Evolutionary conservation across 805 yeast species (phyloP).

Genomic region (Candida dajiaensis): DNA sequence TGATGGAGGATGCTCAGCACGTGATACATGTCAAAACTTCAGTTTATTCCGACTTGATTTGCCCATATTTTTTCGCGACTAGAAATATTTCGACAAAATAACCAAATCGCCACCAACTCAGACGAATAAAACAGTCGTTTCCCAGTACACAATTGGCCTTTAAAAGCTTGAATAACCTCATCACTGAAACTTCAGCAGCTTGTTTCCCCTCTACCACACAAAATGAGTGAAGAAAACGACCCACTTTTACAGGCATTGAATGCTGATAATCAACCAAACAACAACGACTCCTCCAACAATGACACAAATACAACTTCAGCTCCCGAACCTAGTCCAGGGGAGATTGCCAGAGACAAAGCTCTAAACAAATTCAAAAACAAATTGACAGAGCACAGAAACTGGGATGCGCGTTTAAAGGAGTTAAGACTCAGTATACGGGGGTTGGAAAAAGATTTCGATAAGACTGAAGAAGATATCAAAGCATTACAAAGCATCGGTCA

Average conservation of each 20-base stretch:
- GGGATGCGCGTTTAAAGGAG: conserved; percentile 87
- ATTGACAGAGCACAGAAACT: conserved; percentile 85
- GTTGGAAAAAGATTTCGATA: conserved; percentile 76
- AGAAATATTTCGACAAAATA: background rate
- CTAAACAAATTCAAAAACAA: conserved; percentile 75
- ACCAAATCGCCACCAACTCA: background rate
- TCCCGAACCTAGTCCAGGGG: conserved; percentile 34
- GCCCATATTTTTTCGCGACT: background rate
- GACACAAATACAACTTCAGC: conserved; percentile 18
- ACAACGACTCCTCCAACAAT: conserved; percentile 3
- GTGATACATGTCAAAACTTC: no score
- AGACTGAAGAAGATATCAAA: conserved; percentile 95
- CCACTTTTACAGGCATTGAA: conserved; percentile 67
- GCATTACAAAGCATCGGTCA: conserved; percentile 97
- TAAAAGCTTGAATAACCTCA: background rate
- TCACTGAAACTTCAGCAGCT: background rate
- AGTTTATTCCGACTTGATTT: background rate
- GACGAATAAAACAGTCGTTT: background rate
- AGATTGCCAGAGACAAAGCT: conserved; percentile 74
- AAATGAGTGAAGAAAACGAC: conserved; percentile 63
- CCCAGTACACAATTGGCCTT: background rate
- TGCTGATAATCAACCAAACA: conserved; percentile 4
- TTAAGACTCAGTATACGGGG: conserved; percentile 78
- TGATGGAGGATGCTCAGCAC: background rate
- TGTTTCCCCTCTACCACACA: background rate